These are phyloP conservation scores for Plasmodium cynomolgi DNA, from an alignment of 169 alveolate genomes.

Conservation along the genomic window DNA sequence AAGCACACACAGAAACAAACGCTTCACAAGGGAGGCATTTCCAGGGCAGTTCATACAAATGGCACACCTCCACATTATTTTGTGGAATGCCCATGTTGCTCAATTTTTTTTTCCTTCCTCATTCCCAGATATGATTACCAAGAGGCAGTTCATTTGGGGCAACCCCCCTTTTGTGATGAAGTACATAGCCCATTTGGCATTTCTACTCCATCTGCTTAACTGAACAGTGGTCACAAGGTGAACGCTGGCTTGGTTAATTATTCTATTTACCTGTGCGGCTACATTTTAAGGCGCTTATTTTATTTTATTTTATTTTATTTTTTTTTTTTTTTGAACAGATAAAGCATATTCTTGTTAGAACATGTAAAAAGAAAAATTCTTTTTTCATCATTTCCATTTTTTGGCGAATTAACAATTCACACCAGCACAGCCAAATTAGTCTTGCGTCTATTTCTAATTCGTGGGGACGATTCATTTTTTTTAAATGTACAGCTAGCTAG, in stretches of 20 bases:
- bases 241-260: not conserved
- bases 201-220: not conserved
- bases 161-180: not conserved
- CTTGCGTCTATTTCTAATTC: not conserved
- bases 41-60: not conserved
- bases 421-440: not conserved
- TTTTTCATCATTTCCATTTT: not conserved
- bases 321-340: not conserved
- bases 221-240: not conserved
- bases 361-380: not conserved
- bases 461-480: not conserved
- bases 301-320: not conserved
- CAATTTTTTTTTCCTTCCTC: not conserved
- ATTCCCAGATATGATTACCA: not conserved
- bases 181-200: not conserved
- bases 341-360: not conserved
- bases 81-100: not conserved
- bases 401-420: not conserved
- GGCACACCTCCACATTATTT: not conserved
- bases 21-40: not conserved
- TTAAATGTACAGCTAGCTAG: constrained; percentile 1
- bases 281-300: not conserved
- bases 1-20: not conserved
- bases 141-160: not conserved
- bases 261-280: not conserved